Evolutionary conservation across 2,329 filamentous ascomycete genomes (phyloP), one percentile per base, ranked within the genome.

Genomic region (Dissoconium aciculare): DNA sequence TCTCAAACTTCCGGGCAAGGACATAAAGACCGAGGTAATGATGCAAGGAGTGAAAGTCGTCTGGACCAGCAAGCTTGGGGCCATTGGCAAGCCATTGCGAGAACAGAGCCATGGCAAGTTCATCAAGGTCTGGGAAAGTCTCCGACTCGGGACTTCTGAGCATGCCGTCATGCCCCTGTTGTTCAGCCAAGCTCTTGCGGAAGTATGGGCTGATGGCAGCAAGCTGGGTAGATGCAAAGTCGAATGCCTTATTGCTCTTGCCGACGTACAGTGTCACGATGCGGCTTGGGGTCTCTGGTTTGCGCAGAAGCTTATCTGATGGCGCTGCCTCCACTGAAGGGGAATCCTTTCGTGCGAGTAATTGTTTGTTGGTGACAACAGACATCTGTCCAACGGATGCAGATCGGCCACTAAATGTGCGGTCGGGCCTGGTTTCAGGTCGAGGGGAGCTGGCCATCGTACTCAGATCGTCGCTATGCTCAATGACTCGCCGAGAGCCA

Each of bases 21-120:
- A 50, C 40, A 34, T 55, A 55, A 15, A 54, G 40, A 16, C 45
- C 39, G 26, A 55, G 40, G 35, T 53, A 53, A 37, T 54, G 51
- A 17, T 47, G 44, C 28, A 49, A 34, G 15, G 41, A 43, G 35
- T 53, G 50, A 35, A 50, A 55, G 41, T 54, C 50, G n/a, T 36
- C 34, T 1, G 52, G 52, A 5, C 52, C 52, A 8, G 38, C 28
- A 9, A 54, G 41, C 15, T 39, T 31, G 26, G 38, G 34, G 9
- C 30, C 38, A 16, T 41, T 47, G 32, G 51, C 43, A 13, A 52
- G 37, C 50, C 49, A 54, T 16, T 42, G 43, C 27, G 41, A 28
- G 35, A 52, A 51, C 24, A 55, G 37, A 1, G 43, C 48, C 35
- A 52, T 43, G 23, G 40, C 42, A 29, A 45, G 44, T 30, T 53